These are phyloP conservation scores for Rhazya stricta DNA, from an alignment of 257 asterid species.

Conservation along the genomic window DNA sequence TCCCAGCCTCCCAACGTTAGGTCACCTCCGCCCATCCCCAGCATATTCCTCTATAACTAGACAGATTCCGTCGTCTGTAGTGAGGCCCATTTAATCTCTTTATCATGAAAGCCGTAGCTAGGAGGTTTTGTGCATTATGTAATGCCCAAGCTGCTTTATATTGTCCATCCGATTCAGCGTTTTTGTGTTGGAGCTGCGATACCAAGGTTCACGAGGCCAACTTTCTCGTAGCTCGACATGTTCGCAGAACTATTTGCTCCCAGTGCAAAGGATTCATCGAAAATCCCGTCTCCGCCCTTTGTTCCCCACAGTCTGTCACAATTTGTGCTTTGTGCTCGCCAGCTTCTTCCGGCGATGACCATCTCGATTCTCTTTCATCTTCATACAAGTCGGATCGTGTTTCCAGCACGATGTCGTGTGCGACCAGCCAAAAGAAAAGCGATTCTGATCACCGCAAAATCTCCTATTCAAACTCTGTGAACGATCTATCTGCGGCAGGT, in stretches of 20 bases:
- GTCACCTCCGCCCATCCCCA: too few species aligned
- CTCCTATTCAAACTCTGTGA: not conserved
- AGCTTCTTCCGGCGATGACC: constrained; percentile 13
- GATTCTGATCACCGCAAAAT: not conserved
- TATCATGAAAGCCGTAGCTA: constrained; percentile 10
- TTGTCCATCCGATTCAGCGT: constrained; percentile 60
- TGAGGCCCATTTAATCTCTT: not conserved
- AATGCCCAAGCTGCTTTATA: constrained; percentile 32
- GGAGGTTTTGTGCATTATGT: constrained; percentile 50
- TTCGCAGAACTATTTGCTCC: constrained; percentile 40
- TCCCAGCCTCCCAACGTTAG: too few species aligned
- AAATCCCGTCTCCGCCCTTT: constrained; percentile 11
- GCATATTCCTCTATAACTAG: too few species aligned
- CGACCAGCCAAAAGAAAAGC: not conserved
- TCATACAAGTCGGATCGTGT: constrained; percentile 34
- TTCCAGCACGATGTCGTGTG: constrained; percentile 33
- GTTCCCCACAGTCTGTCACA: not conserved
- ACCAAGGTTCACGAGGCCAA: constrained; percentile 50
- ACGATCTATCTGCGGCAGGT: not conserved
- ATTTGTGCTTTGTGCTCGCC: constrained; percentile 29
- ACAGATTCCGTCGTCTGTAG: too few species aligned
- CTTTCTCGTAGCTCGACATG: constrained; percentile 62
- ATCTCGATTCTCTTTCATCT: constrained; percentile 19
- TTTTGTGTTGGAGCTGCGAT: constrained; percentile 53
- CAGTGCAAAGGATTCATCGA: constrained; percentile 24